phyloP scores from a whole-genome alignment of 148 eudicot genomes.

The Suaeda aralocaspica region DNA sequence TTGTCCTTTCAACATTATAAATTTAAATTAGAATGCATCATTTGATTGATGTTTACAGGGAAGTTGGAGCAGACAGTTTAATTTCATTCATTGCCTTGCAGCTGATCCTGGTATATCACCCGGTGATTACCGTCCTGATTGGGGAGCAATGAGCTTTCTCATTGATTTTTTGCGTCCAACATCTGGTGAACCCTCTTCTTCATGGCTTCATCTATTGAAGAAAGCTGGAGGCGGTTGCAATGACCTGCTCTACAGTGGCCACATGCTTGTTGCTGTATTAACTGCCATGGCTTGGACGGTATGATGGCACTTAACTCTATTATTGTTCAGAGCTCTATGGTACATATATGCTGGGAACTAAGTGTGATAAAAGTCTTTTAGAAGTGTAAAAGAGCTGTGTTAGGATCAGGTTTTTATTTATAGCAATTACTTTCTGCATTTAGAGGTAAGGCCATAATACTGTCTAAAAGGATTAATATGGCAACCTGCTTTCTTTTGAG shows the following conservation, averaged over 20 bases:
- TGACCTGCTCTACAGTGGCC: conserved; percentile 94
- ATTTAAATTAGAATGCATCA: not conserved
- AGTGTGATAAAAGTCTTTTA: no score
- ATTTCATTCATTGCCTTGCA: conserved; percentile 29
- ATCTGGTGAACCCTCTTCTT: conserved; percentile 50
- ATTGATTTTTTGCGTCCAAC: conserved; percentile 76
- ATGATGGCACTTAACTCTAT: conserved; percentile 14
- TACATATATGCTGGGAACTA: not conserved
- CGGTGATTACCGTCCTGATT: conserved; percentile 70
- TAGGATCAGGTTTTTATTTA: no score
- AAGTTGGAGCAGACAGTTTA: conserved; percentile 2
- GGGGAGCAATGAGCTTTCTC: conserved; percentile 91
- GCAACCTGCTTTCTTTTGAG: no score
- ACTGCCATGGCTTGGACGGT: conserved; percentile 99
- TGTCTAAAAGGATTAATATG: no score
- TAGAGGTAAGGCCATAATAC: no score
- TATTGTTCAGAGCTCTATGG: not conserved
- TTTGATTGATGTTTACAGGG: conserved; percentile 7
- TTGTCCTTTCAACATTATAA: not conserved
- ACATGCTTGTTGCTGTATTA: conserved; percentile 90
- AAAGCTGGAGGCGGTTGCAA: conserved; percentile 98
- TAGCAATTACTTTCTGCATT: no score
- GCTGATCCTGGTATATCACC: conserved; percentile 45
- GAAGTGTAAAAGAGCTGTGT: no score
- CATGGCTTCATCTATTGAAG: conserved; percentile 79